Base-by-base conservation (phyloP, 805 yeast genomes). In the Lachancea mirantina region DNA sequence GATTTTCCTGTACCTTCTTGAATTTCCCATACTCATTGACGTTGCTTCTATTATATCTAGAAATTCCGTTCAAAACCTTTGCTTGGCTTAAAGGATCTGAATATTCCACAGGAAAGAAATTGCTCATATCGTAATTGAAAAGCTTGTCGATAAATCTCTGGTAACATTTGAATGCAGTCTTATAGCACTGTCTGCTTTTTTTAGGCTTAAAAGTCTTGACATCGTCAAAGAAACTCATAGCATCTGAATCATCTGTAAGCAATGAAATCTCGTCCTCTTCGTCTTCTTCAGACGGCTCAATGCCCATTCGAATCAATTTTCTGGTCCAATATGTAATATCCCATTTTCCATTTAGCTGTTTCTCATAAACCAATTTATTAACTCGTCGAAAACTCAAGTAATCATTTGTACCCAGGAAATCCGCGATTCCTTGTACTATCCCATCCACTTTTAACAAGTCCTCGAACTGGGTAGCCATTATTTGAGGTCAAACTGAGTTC, bases 41-140 rank as follows among this genome's bases (percentile, higher is more conserved):
- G 28, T 47, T 49, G 6, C 50, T 46, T 10, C 41, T 29, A 29
- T 47, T 49, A 30, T 41, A 56, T 14, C 29, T 36, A 10, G 34
- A 14, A 11, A 56, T 40, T 24, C 42, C 42, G 16, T 34, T 39
- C 13, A 56, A 26, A 10, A 53, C 47, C 26, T 41, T 38, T 13
- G 49, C 55, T 29, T 55, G 58, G 9, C 38, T 15, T 8, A 45
- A 24, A 4, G 59, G 59, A 37, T 55, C 56, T 9, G 40, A 33
- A 28, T 46, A 50, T 14, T 32, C 26, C 2, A 26, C 30, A 4
- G 56, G 50, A 28, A 56, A 53, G 26, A 55, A 52, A 23, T 45
- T 42, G 1, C 45, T 28, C 8, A 49, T 21, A 23, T 47, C 47
- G 23, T 46, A 45, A 16, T 45, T 36, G 18, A 32, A 38, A 14